phyloP scores from a whole-genome alignment of 1,284 basidiomycete genomes.

The Cryptococcus amylolentus region DNA sequence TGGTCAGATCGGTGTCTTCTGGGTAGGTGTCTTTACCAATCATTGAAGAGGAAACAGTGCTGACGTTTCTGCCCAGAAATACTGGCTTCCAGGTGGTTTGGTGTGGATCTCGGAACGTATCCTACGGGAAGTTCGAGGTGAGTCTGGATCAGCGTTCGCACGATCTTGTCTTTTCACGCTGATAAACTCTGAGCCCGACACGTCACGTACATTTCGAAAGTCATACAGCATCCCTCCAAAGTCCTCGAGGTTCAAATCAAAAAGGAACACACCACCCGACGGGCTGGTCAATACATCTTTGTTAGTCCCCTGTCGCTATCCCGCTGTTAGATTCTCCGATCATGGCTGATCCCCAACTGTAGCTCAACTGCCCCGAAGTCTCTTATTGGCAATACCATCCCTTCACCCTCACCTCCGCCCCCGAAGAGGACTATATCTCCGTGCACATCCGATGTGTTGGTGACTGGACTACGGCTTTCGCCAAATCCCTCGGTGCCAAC shows the following conservation, averaged over 20 bases:
- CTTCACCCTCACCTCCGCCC: constrained; percentile 74
- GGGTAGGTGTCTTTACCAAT: constrained; percentile 52
- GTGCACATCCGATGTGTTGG: constrained; percentile 83
- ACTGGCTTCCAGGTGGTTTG: constrained; percentile 80
- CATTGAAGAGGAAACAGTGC: background rate
- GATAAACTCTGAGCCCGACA: constrained; percentile 57
- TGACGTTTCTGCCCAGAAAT: constrained; percentile 58
- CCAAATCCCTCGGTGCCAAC: constrained; percentile 76
- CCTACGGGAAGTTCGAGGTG: constrained; percentile 72
- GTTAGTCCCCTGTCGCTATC: constrained; percentile 47
- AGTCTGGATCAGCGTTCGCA: background rate
- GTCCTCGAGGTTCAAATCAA: constrained; percentile 91
- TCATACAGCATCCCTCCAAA: constrained; percentile 85
- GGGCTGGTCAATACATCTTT: constrained; percentile 84
- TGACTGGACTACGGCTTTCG: constrained; percentile 73
- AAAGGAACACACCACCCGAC: constrained; percentile 75
- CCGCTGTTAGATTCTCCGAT: constrained; percentile 35
- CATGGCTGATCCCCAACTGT: background rate
- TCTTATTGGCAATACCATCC: constrained; percentile 92
- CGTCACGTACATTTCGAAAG: constrained; percentile 82
- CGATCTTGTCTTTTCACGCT: background rate
- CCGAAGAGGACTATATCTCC: constrained; percentile 67
- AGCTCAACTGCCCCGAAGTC: constrained; percentile 63
- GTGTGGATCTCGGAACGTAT: constrained; percentile 82
- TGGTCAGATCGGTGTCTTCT: constrained; percentile 84